These are phyloP conservation scores for Cicer pinnatifidum DNA, from an alignment of 306 rosid genomes.

Conservation along the genomic window DNA sequence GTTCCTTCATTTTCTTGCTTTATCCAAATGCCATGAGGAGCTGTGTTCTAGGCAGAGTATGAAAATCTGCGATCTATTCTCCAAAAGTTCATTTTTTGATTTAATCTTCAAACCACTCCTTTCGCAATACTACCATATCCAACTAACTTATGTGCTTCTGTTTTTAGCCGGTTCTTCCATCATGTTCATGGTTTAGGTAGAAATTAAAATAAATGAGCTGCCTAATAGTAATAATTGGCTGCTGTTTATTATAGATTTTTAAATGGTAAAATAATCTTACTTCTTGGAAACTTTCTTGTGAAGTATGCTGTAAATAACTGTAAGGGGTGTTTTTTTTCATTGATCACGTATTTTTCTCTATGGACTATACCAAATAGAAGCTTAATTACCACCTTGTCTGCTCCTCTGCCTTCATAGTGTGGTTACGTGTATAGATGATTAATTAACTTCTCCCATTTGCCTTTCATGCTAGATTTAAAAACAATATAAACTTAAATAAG, in stretches of 20 bases:
- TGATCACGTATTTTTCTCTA: constrained; percentile 13
- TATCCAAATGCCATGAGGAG: constrained; percentile 96
- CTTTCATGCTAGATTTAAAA: constrained; percentile 35
- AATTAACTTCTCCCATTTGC: constrained; percentile 13
- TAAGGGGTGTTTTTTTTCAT: constrained; percentile 3
- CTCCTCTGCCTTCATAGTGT: constrained; percentile 32
- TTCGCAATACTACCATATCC: constrained; percentile 28
- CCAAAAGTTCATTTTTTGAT: constrained; percentile 39
- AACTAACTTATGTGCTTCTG: constrained; percentile 26
- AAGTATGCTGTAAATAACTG: constrained; percentile 1
- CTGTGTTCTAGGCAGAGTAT: constrained; percentile 91
- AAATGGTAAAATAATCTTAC: constrained; percentile 19
- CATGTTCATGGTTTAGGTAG: constrained; percentile 35
- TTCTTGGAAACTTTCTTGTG: not conserved
- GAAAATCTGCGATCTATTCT: constrained; percentile 40
- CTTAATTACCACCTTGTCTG: constrained; percentile 33
- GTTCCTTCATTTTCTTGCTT: constrained; percentile 92
- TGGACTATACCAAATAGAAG: not conserved
- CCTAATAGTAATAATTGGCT: constrained; percentile 7
- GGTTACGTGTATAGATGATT: constrained; percentile 12
- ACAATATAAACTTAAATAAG: constrained; percentile 27
- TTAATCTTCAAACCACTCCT: constrained; percentile 34
- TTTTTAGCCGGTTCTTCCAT: not conserved
- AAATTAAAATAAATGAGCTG: constrained; percentile 10
- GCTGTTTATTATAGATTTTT: constrained; percentile 25